A percentile compares a stretch with the other conserved stretches of the same genome.
Evolutionary conservation across 2,329 filamentous ascomycete species (phyloP).

Genomic region (Penicillium sp.): DNA sequence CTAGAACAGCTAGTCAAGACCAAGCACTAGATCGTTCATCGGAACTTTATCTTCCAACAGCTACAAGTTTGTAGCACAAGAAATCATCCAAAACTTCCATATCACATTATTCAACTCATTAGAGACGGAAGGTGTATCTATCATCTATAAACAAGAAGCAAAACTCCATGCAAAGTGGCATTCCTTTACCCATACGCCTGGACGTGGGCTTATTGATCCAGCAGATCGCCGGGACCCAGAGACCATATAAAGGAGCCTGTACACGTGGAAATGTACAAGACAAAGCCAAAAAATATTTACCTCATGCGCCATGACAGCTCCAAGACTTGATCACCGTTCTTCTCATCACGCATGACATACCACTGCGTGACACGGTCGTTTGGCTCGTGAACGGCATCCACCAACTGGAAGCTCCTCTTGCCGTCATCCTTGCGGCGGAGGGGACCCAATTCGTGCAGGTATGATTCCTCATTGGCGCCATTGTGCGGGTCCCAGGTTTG

Average conservation of each 20-base stretch:
- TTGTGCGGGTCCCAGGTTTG: slow-evolving; percentile 53
- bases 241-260: slow-evolving; percentile 2
- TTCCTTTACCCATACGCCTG: slow-evolving; percentile 19
- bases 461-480: slow-evolving; percentile 43
- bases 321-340: slow-evolving; percentile 40
- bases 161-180: slow-evolving; percentile 17
- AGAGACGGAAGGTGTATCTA: slow-evolving; percentile 17
- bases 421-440: slow-evolving; percentile 44
- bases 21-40: too few species aligned
- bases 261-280: slow-evolving; percentile 9
- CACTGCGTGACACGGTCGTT: slow-evolving; percentile 52
- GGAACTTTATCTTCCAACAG: not conserved
- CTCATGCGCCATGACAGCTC: slow-evolving; percentile 39
- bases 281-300: slow-evolving; percentile 7
- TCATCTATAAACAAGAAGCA: slow-evolving; percentile 25
- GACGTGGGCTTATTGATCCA: not conserved
- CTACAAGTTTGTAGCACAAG: not conserved
- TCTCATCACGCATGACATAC: slow-evolving; percentile 51
- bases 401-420: slow-evolving; percentile 55
- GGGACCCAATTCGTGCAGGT: slow-evolving; percentile 55
- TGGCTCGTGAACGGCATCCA: slow-evolving; percentile 45
- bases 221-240: slow-evolving; percentile 1
- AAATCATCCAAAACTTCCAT: slow-evolving; percentile 12
- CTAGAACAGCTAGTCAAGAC: not conserved
- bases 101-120: slow-evolving; percentile 21